Evolutionary conservation across 192 early-diverging fungal species (phyloP).

Genomic region (Coemansia reversa): DNA sequence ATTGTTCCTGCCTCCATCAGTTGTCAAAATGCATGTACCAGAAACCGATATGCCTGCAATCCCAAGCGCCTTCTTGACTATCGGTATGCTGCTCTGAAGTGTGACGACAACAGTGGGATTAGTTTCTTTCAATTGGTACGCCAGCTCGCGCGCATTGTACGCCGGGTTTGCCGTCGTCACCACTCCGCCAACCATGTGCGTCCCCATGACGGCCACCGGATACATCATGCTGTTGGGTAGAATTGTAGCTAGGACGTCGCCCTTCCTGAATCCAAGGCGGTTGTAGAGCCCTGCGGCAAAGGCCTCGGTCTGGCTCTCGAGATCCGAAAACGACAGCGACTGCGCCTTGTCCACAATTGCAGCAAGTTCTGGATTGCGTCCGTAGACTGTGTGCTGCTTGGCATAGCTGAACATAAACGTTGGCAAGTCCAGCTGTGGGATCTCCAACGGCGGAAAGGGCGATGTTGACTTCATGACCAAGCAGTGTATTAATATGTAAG

Average conservation of each 20-base stretch:
- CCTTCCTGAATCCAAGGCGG: constrained; percentile 60
- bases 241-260: constrained; percentile 69
- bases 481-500: background rate
- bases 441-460: constrained; percentile 15
- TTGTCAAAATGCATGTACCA: constrained; percentile 31
- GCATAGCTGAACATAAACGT: constrained; percentile 39
- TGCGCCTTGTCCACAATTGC: constrained; percentile 20
- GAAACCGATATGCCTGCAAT: constrained; percentile 26
- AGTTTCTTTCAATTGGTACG: constrained; percentile 72
- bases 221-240: constrained; percentile 70
- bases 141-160: constrained; percentile 78
- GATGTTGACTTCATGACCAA: constrained; percentile 46
- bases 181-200: constrained; percentile 65
- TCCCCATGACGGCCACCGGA: constrained; percentile 62
- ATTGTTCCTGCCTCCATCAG: constrained; percentile 19
- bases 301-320: constrained; percentile 22
- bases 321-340: constrained; percentile 30
- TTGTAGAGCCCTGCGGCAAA: constrained; percentile 50
- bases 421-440: constrained; percentile 45
- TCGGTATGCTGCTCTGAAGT: constrained; percentile 17
- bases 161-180: constrained; percentile 79
- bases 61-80: constrained; percentile 29
- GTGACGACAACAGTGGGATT: constrained; percentile 68
- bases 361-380: constrained; percentile 27
- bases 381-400: constrained; percentile 32